phyloP scores from a whole-genome alignment of 1,139 yeast genomes.

The Wickerhamomyces sp. region DNA sequence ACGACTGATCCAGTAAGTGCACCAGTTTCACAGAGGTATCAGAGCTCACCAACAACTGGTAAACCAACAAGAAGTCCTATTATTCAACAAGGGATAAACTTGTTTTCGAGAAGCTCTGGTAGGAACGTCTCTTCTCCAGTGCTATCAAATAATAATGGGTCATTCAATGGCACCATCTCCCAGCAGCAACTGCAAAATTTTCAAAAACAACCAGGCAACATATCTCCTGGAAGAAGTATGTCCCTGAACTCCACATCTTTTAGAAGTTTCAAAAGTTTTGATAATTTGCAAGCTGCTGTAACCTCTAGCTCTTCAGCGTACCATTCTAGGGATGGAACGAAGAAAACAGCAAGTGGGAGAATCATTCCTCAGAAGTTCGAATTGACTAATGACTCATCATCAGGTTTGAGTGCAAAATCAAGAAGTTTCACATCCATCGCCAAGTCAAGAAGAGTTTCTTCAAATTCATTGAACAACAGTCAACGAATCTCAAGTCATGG shows the following conservation, averaged over 20 bases:
- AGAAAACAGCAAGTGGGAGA: constrained; percentile 35
- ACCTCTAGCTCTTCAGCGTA: constrained; percentile 10
- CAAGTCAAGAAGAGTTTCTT: constrained; percentile 27
- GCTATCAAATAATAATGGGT: constrained; percentile 6
- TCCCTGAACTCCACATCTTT: constrained; percentile 31
- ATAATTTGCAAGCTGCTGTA: constrained; percentile 22
- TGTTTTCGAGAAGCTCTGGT: constrained; percentile 15
- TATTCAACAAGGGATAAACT: constrained; percentile 23
- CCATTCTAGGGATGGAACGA: constrained; percentile 22
- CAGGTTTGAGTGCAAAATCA: constrained; percentile 32
- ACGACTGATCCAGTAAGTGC: constrained; percentile 19
- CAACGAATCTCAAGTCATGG: constrained; percentile 21
- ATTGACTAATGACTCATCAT: constrained; percentile 19
- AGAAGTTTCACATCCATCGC: constrained; percentile 32
- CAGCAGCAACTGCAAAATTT: no score
- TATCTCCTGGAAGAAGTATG: constrained; percentile 27
- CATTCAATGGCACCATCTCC: constrained; percentile 7
- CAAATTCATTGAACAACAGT: constrained; percentile 25
- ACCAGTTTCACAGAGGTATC: constrained; percentile 19
- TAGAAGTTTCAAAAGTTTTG: constrained; percentile 25
- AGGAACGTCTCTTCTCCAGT: constrained; percentile 22
- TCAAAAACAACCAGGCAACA: constrained; percentile 8
- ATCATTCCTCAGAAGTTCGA: constrained; percentile 40
- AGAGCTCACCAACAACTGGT: constrained; percentile 16
- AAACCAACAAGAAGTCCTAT: constrained; percentile 20